These are phyloP conservation scores for Fusarium agapanthi DNA, from an alignment of 2,329 filamentous ascomycete genomes.

Conservation along the genomic window DNA sequence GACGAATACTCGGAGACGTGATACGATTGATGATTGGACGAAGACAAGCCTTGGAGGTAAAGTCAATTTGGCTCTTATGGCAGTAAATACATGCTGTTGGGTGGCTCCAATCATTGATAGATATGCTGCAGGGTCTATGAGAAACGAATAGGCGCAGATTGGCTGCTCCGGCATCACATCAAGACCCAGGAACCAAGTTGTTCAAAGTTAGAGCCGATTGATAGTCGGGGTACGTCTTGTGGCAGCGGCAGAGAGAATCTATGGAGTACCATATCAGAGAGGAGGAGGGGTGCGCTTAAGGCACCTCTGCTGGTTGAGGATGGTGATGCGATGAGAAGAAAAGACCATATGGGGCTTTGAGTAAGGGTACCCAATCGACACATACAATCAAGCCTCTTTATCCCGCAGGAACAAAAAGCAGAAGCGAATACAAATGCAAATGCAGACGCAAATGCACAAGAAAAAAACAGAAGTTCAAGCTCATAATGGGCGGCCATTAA, in stretches of 20 bases:
- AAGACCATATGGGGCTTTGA: conserved; percentile 47
- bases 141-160: conserved; percentile 17
- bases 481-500: conserved; percentile 37
- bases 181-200: conserved; percentile 39
- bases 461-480: conserved; percentile 33
- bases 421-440: conserved; percentile 15
- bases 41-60: not conserved
- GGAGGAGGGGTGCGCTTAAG: conserved; percentile 21
- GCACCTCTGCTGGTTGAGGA: conserved; percentile 19
- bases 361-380: conserved; percentile 54
- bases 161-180: conserved; percentile 31
- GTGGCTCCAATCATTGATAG: conserved; percentile 15
- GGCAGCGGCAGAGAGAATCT: conserved; percentile 23
- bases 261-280: conserved; percentile 7
- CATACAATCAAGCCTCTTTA: conserved; percentile 47
- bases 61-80: not conserved
- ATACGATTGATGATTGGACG: not conserved
- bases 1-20: not conserved
- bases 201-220: conserved; percentile 17
- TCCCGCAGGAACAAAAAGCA: conserved; percentile 45
- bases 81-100: not conserved
- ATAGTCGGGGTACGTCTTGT: conserved; percentile 38
- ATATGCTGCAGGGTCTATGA: conserved; percentile 41
- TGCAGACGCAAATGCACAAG: conserved; percentile 14
- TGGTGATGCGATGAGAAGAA: conserved; percentile 41